A percentile compares a stretch with the other conserved stretches of the same genome.
These are phyloP conservation scores for Digitaria exilis DNA, from an alignment of 202 grass and related monocot genomes.

Conservation along the genomic window DNA sequence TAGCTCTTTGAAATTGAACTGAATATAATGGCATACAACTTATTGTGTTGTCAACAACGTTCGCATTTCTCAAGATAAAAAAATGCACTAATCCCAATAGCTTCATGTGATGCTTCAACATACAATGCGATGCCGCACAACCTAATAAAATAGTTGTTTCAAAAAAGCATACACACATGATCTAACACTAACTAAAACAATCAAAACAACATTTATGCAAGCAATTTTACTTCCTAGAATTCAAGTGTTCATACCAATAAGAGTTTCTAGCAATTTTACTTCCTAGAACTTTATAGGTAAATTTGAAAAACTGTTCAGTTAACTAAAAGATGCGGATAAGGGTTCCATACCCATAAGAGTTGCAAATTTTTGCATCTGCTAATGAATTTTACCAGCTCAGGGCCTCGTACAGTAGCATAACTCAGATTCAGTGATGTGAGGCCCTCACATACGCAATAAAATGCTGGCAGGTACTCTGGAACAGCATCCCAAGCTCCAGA, in stretches of 20 bases:
- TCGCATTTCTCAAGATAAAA: neutral
- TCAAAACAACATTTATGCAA: neutral
- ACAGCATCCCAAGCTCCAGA: conserved; percentile 67
- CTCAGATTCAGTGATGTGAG: conserved; percentile 76
- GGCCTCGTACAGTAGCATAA: conserved; percentile 56
- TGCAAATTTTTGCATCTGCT: conserved; percentile 71
- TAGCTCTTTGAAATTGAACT: neutral
- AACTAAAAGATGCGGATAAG: conserved; percentile 10
- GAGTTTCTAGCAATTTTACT: neutral
- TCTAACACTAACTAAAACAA: neutral
- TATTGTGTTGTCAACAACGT: neutral
- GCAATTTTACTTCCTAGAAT: conserved; percentile 1
- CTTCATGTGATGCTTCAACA: neutral
- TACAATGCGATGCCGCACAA: neutral
- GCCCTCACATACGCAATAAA: conserved; percentile 69
- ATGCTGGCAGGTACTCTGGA: conserved; percentile 54
- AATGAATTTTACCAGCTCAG: conserved; percentile 64
- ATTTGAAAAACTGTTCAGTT: neutral
- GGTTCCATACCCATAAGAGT: conserved; percentile 72
- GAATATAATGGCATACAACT: neutral
- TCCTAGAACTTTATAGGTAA: neutral
- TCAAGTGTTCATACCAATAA: neutral
- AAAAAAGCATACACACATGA: conserved; percentile 18
- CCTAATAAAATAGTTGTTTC: neutral
- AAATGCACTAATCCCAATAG: neutral